Base-by-base conservation (phyloP, 768 basidiomycete genomes). In the Jaapia argillacea region DNA sequence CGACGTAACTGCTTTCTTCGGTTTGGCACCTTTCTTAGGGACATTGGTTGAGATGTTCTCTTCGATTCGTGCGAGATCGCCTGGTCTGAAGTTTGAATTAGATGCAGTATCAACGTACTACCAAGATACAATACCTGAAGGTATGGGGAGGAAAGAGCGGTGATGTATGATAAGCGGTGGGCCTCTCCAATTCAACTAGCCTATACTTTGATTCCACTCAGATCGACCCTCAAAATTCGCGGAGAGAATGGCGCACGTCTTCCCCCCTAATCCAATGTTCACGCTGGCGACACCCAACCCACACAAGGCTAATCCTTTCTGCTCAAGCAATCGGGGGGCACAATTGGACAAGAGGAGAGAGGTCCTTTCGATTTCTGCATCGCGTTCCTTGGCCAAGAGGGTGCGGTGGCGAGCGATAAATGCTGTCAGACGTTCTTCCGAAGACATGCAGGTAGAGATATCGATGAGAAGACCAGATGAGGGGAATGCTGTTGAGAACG, bases 211-310 rank as follows among this genome's bases (percentile, higher is more conserved):
- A 62, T 54, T 48, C 55, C 38, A 50, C 53, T 35, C 12, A 41
- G 25, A 18, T 38, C 22, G 44, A 31, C 23, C 4, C 23, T 42
- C 18, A 13, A 37, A 22, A 14, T 14, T 23, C 20, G 4, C 18
- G 26, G 5, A 38, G 25, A 4, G 10, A 24, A 28, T 21, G 35
- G 50, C 62, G 57, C 59, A 94, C 91, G 81, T 92, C 67, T 92
- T 93, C 22, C 92, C 93, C 22, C 91, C 93, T 3, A 97, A 71
- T 2, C 93, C 94, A 14, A 96, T 72, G 41, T 74, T 79, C n/a
- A 91, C 69, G 21, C 72, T 70, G 1, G 75, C 70, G 1, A 89
- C 64, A 1, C 85, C 79, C 4, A 97, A 67, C 36, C 81, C 81
- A 23, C 74, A 74, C 1, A 96, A 59, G 0, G 88, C 81, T 6